Evolutionary conservation across 805 yeast genomes (phyloP), one percentile per base, ranked within the genome.

Genomic region (Nakazawaea ernobii): DNA sequence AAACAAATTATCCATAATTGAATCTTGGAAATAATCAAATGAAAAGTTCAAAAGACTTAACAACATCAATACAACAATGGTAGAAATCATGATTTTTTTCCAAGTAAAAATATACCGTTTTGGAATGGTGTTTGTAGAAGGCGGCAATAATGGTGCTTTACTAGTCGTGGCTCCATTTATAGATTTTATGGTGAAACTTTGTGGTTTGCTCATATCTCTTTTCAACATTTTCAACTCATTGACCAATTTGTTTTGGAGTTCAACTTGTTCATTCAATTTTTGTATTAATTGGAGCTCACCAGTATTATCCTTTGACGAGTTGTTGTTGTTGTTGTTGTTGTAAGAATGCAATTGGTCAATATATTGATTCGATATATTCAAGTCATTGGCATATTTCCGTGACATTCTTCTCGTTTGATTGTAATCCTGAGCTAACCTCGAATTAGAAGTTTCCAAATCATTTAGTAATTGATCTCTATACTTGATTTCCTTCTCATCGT

Each of bases 181-280:
- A 10, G 32, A 30, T 35, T 20, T 35, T 4, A 11, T 5, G 24
- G 24, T 20, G 24, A 20, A 20, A 20, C 24, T 20, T 20, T 20
- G 24, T 20, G 24, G 24, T 35, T 37, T 14, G 3, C 20, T 20
- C 9, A 37, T 8, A 15, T 37, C 40, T 8, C 20, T 15, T 6
- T 37, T 20, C 4, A 37, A 15, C 24, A 32, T 17, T 30, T 40
- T 28, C 32, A 40, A 30, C 13, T 40, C 32, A 6, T 33, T 32
- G 11, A 42, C 33, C 9, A 42, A 20, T 30, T 27, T 8, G 6
- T 17, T 42, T 33, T 42, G 43, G 30, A 41, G 6, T 11, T 30
- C 28, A n/a, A 41, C 29, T 41, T 41, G 43, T 14, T 30, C 27
- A 24, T 17, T 17, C 15, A 41, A 20, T 41, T 41, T 41, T n/a